Percentiles rank a stretch among this genome's conserved stretches.
These are phyloP conservation scores for Trichosporon ovoides DNA, from an alignment of 1,284 basidiomycete genomes.

Conservation along the genomic window DNA sequence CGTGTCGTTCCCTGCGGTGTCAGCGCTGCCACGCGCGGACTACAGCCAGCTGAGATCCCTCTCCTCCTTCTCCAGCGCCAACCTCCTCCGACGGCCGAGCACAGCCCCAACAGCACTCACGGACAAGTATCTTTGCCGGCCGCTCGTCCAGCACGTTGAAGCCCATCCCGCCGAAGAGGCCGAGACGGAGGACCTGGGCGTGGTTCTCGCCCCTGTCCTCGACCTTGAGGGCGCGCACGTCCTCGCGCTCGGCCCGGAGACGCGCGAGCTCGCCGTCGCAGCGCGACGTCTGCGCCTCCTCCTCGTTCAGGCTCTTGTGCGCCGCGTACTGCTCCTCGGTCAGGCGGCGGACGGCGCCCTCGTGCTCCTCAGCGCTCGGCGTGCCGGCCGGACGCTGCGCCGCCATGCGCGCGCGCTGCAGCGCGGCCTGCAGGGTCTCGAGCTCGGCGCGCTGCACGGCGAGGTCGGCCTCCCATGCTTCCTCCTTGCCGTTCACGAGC, in stretches of 20 bases:
- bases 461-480: background rate
- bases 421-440: background rate
- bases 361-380: conserved; percentile 34
- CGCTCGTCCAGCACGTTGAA: conserved; percentile 31
- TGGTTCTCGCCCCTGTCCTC: background rate
- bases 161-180: conserved; percentile 34
- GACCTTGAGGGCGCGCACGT: conserved; percentile 19
- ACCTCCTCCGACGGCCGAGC: too few relatives aligned
- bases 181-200: conserved; percentile 32
- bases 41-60: background rate
- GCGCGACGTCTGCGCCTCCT: conserved; percentile 30
- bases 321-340: conserved; percentile 35
- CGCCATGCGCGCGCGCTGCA: conserved; percentile 27
- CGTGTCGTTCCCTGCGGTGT: conserved; percentile 35
- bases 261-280: conserved; percentile 39
- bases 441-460: background rate
- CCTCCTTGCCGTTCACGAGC: background rate
- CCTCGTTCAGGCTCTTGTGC: conserved; percentile 41
- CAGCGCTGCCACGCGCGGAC: background rate
- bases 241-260: conserved; percentile 31
- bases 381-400: conserved; percentile 37
- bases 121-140: conserved; percentile 33
- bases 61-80: too few relatives aligned
- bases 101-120: conserved; percentile 34
- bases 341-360: conserved; percentile 30